Evolutionary conservation across 345 rosid genomes (phyloP), one percentile per base, ranked within the genome.

Genomic region (Carallia pectinifolia): DNA sequence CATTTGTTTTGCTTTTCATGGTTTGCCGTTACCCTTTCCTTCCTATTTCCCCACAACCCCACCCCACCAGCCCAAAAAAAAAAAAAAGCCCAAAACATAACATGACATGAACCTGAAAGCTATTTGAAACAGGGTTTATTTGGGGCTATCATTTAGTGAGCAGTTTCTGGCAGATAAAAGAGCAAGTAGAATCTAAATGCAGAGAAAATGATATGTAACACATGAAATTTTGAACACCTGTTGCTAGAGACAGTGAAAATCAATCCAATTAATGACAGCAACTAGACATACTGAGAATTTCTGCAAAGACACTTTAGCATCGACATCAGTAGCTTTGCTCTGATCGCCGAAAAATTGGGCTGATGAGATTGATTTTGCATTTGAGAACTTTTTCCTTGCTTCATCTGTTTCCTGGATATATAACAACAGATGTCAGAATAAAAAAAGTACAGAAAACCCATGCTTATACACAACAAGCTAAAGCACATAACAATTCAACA

Each of bases 291-390:
- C 99, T 16, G 96, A 89, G 67, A 90, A 96, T 72, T 93, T 90
- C 82, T 90, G 90, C 86, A 96, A 86, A 30, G 95, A 78, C 80
- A 68, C 90, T 84, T 93, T 91, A 58, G 98, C 81, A n/a, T 89
- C 96, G 29, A 71, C 1, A 58, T 88, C 93, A 4, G 79, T 66
- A 61, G 89, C 72, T 66, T 75, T 80, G 79, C 59, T 84, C 66
- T 85, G 93, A 68, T 89, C 89, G 54, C 96, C 96, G 61, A 90
- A 96, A 71, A 12, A 96, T 69, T 96, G 99, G n/a, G 97, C 85
- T 10, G 99, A 96, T 58, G 99, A 96, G 69, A 96, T 96, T 6
- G 99, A 88, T 71, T 96, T 96, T 27, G 99, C 99, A 73, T 89
- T 92, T 40, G 96, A 78, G 81, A 90, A 96, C 84, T 92, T 96